Evolutionary conservation across 352 stramenopile species (phyloP), one percentile per base, ranked within the genome.

Genomic region (Saprolegnia parasitica): DNA sequence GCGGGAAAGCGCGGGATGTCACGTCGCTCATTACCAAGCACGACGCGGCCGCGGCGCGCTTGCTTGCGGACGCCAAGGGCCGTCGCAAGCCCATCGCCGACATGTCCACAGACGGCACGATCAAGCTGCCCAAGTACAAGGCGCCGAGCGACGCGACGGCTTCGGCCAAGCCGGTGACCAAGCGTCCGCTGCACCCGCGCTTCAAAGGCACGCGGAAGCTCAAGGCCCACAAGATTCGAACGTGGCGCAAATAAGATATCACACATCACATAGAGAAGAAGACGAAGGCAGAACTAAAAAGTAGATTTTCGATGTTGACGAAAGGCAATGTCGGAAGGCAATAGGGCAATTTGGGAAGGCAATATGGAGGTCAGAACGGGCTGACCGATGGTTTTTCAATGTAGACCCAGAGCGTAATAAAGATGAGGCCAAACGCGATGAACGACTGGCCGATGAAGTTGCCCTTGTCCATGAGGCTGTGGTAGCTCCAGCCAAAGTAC

Each of bases 401-500:
- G 70, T 86, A 86, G 47, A 94, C 84, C 86, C 86, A 94, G 42
- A 92, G 73, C 56, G 85, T 79, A 68, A 94, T 89, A 74, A 94
- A 90, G 68, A 91, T 79, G 72, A 94, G 78, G 29, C 84, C 86
- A 58, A 91, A 78, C 3, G 86, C 84, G 56, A 94, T 87, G 11
- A 81, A 89, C 58, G 86, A 87, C 32, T 80, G 87, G 71, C 86
- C 86, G 75, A 94, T 87, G 55, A 94, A 90, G 81, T 94, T 94
- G 55, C 86, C 86, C 72, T 94, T 81, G 74, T 94, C 86, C 77
- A 87, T 91, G 64, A 94, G 72, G 77, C 86, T 94, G 72, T 89
- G 79, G 81, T 94, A 91, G 71, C 84, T 92, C 86, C 86, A 94
- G 65, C 86, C 86, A 72, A 94, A 94, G 74, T 94, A 94, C 65